phyloP scores from a whole-genome alignment of 2,329 filamentous ascomycete species.

The Polychaeton citri region DNA sequence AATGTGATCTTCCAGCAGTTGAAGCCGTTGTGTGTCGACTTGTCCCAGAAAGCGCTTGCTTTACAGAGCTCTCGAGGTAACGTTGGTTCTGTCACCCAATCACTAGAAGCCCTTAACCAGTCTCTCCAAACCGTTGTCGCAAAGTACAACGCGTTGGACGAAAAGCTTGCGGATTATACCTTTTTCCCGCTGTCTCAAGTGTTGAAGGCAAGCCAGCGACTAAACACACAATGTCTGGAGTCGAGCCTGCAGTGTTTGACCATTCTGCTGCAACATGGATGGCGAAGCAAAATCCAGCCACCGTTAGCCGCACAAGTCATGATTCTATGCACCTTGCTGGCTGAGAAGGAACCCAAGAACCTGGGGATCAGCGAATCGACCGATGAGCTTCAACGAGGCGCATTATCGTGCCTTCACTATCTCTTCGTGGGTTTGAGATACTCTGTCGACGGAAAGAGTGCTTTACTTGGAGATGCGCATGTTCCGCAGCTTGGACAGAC shows the following conservation, averaged over 20 bases:
- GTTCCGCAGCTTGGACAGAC: slow-evolving; percentile 72
- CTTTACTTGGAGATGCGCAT: slow-evolving; percentile 42
- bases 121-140: slow-evolving; percentile 22
- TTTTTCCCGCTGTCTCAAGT: slow-evolving; percentile 89
- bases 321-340: slow-evolving; percentile 68
- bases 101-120: slow-evolving; percentile 33
- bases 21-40: slow-evolving; percentile 44
- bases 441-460: slow-evolving; percentile 29
- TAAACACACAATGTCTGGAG: slow-evolving; percentile 62
- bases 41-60: slow-evolving; percentile 41
- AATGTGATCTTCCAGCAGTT: slow-evolving; percentile 36
- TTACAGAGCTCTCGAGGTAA: slow-evolving; percentile 34
- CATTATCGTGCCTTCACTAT: slow-evolving; percentile 54
- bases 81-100: slow-evolving; percentile 33
- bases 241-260: slow-evolving; percentile 61
- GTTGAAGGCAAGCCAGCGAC: slow-evolving; percentile 59
- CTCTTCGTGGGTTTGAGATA: slow-evolving; percentile 49
- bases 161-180: slow-evolving; percentile 80
- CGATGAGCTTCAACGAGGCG: slow-evolving; percentile 63
- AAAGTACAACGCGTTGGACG: slow-evolving; percentile 44
- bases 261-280: slow-evolving; percentile 63
- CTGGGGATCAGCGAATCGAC: slow-evolving; percentile 38
- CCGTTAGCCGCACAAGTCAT: slow-evolving; percentile 73
- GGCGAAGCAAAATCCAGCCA: slow-evolving; percentile 57
- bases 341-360: slow-evolving; percentile 56